Conservation (phyloP, 108 stramenopile genomes). For the Nitzschia putrida region DNA sequence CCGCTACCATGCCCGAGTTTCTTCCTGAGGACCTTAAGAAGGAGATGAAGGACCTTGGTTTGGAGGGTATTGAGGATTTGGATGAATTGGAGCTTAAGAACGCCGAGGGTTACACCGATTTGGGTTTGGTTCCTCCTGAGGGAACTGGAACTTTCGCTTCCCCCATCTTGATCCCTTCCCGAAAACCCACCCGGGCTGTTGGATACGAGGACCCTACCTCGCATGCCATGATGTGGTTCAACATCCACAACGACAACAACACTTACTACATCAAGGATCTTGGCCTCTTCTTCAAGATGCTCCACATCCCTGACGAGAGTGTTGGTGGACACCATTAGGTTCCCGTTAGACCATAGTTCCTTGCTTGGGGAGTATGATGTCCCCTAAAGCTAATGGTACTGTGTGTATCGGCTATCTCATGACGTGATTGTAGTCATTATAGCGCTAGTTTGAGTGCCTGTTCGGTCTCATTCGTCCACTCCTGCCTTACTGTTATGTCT, state of each 20-base stretch:
- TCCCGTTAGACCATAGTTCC: too few relatives aligned
- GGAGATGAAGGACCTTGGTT: slow-evolving; percentile 85
- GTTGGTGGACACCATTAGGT: slow-evolving; percentile 51
- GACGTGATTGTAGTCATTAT: slow-evolving; percentile 13
- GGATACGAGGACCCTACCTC: slow-evolving; percentile 84
- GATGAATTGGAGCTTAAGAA: slow-evolving; percentile 86
- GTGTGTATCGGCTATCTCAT: slow-evolving; percentile 1
- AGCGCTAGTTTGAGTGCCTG: slow-evolving; percentile 36
- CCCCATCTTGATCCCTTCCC: slow-evolving; percentile 86
- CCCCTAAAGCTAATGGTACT: background rate
- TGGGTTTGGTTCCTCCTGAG: slow-evolving; percentile 87
- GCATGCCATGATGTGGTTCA: slow-evolving; percentile 93
- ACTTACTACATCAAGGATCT: slow-evolving; percentile 91
- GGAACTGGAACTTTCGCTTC: slow-evolving; percentile 79
- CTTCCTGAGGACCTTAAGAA: slow-evolving; percentile 68
- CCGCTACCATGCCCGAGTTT: slow-evolving; percentile 73
- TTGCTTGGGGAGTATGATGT: background rate
- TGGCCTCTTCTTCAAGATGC: slow-evolving; percentile 91
- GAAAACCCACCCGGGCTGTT: slow-evolving; percentile 75
- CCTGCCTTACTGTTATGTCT: too few relatives aligned
- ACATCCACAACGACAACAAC: slow-evolving; percentile 87
- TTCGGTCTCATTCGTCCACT: slow-evolving; percentile 4
- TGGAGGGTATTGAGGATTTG: slow-evolving; percentile 81
- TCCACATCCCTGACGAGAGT: slow-evolving; percentile 81
- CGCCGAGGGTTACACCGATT: slow-evolving; percentile 85